Base-by-base conservation (phyloP, 2,329 filamentous ascomycete genomes). In the Fusarium sp. region DNA sequence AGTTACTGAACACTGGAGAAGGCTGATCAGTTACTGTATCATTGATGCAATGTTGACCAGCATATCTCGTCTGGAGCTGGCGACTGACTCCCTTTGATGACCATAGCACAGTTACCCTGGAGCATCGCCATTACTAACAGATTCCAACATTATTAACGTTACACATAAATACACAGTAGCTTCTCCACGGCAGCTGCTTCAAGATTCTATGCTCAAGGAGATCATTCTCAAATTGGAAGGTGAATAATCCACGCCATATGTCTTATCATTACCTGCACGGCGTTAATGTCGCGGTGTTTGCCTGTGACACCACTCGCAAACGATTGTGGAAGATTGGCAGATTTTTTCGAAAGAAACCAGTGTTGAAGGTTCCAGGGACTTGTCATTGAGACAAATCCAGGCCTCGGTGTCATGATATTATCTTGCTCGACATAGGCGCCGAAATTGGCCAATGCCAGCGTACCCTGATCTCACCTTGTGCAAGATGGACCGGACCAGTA, bases 401-500 rank as follows among this genome's bases (percentile, higher is more conserved):
- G 20, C 38, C 15, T 20, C 11, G 11, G n/a, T 50, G 50, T 44
- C 28, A 24, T n/a, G 33, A n/a, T 15, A 30, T 11, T 24, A 30
- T 44, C 30, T 20, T 38, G 26, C 31, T 31, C 16, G 38, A 22
- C 12, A 35, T 35, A 44, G 42, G n/a, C 36, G 44, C 42, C 20
- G 36, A 20, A 33, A 24, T 41, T n/a, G 30, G 24, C 41, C 38
- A 24, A 22, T 58, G 10, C 61, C 24, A 45, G 57, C 45, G 53
- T 47, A 26, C 53, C 47, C 30, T 63, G 68, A 68, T 64, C 22
- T 60, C 13, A 56, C 30, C 39, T 44, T 42, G 68, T 59, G 70
- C 65, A 59, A 51, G 60, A 60, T 47, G 57, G 41, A 44, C 58
- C 70, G 57, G 41, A 44, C 58, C 70, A 63, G 44, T 63, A 33